Evolutionary conservation across 1,139 yeast genomes (phyloP).

Genomic region (Suhomyces kunorum): DNA sequence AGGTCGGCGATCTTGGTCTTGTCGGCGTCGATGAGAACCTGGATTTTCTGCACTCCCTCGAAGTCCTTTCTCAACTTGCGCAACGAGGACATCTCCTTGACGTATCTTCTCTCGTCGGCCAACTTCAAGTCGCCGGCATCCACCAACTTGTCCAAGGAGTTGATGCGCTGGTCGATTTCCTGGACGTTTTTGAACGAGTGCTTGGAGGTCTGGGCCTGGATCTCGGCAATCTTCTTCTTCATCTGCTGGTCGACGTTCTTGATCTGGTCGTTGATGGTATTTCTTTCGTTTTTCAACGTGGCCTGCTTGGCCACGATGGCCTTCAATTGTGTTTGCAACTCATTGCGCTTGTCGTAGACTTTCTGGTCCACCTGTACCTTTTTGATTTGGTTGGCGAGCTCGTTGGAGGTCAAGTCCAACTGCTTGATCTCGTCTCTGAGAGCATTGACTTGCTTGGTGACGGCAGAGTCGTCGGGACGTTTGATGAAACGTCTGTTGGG

Average conservation of each 20-base stretch:
- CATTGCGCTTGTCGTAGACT: constrained; percentile 57
- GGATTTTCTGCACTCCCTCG: constrained; percentile 70
- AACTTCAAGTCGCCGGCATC: constrained; percentile 81
- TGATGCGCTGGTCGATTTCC: constrained; percentile 77
- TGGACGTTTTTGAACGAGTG: constrained; percentile 68
- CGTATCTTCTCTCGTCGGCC: constrained; percentile 85
- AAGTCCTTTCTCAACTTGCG: constrained; percentile 84
- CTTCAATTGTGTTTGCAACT: constrained; percentile 65
- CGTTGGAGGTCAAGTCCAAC: constrained; percentile 55
- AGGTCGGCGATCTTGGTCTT: constrained; percentile 74
- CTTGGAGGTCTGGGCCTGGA: constrained; percentile 70
- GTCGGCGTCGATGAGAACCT: constrained; percentile 78
- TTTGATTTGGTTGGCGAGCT: constrained; percentile 46
- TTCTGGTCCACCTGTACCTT: constrained; percentile 45
- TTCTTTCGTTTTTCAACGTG: constrained; percentile 69
- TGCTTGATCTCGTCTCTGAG: constrained; percentile 70
- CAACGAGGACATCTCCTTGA: constrained; percentile 83
- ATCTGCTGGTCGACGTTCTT: constrained; percentile 67
- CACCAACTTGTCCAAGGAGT: constrained; percentile 68
- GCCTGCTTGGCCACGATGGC: constrained; percentile 67
- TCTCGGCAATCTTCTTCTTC: constrained; percentile 77
- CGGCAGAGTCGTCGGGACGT: constrained; percentile 71
- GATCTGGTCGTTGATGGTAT: constrained; percentile 68
- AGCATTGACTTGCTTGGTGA: constrained; percentile 59
- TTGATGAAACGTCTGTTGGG: constrained; percentile 56